A percentile compares a stretch with the other conserved stretches of the same genome.
Conservation (phyloP, 1,284 basidiomycete genomes). For the Ganoderma meredithae region DNA sequence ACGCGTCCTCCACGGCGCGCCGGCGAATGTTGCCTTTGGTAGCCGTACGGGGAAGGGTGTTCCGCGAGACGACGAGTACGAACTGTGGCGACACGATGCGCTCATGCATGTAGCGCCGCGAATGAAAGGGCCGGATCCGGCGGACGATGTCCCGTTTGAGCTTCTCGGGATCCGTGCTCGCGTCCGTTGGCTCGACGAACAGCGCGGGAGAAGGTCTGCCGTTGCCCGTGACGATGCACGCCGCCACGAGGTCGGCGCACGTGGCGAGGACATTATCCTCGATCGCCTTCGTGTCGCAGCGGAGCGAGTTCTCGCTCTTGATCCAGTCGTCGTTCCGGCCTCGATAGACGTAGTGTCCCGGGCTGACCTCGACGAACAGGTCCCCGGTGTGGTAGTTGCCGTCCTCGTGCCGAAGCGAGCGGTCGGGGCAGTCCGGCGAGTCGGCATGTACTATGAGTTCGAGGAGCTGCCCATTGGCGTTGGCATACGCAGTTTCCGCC, state of each 20-base stretch:
- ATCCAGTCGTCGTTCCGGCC: conserved; percentile 83
- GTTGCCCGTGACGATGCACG: conserved; percentile 71
- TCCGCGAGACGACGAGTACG: conserved; percentile 62
- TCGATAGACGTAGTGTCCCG: conserved; percentile 65
- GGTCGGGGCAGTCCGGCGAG: conserved; percentile 72
- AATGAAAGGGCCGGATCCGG: conserved; percentile 69
- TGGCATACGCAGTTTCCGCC: conserved; percentile 54
- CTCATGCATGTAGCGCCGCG: conserved; percentile 72
- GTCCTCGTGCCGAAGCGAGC: conserved; percentile 61
- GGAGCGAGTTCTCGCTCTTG: conserved; percentile 75
- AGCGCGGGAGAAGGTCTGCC: conserved; percentile 72
- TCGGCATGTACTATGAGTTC: conserved; percentile 71
- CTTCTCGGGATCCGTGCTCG: conserved; percentile 55
- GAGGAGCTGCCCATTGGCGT: conserved; percentile 56
- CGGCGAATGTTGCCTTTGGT: conserved; percentile 77
- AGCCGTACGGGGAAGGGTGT: conserved; percentile 66
- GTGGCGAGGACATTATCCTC: conserved; percentile 70
- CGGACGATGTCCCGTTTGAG: conserved; percentile 70
- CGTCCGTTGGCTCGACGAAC: conserved; percentile 64
- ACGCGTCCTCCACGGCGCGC: conserved; percentile 65
- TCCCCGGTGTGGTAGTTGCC: conserved; percentile 80
- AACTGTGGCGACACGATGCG: conserved; percentile 61
- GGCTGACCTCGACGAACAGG: conserved; percentile 65
- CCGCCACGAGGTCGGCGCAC: conserved; percentile 61
- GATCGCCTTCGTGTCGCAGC: conserved; percentile 79